phyloP scores from a whole-genome alignment of 495 filamentous ascomycete species.

The Penicillium roqueforti region DNA sequence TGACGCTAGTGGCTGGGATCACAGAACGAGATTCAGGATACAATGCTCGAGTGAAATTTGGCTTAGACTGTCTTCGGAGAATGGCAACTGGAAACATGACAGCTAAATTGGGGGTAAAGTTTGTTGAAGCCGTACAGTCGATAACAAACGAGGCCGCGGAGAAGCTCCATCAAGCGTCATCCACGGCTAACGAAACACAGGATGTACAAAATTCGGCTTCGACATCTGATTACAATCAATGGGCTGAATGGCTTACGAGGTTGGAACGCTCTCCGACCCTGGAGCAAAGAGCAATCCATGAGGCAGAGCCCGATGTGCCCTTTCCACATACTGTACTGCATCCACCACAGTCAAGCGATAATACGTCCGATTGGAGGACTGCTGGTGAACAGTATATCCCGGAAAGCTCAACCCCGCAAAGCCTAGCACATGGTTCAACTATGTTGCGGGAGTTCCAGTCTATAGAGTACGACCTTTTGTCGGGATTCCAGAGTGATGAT shows the following conservation, averaged over 20 bases:
- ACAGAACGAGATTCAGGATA: constrained; percentile 23
- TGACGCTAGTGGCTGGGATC: constrained; percentile 25
- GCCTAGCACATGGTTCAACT: background rate
- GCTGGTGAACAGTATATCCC: background rate
- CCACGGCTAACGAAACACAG: background rate
- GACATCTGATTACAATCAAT: constrained; percentile 11
- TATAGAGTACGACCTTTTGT: constrained; percentile 1
- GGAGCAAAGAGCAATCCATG: background rate
- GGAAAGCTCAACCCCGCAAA: background rate
- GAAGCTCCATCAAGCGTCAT: constrained; percentile 6
- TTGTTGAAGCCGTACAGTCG: constrained; percentile 23
- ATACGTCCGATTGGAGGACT: background rate
- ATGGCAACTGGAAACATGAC: constrained; percentile 26
- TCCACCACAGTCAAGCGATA: background rate
- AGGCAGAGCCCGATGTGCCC: background rate
- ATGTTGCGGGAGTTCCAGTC: background rate
- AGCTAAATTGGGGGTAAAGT: constrained; percentile 22
- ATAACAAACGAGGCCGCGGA: constrained; percentile 23
- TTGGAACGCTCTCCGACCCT: background rate
- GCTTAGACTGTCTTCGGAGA: constrained; percentile 17
- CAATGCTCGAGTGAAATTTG: constrained; percentile 16
- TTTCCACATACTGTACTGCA: background rate
- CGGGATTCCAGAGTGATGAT: constrained; percentile 16
- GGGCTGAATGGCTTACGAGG: constrained; percentile 13
- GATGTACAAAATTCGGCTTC: background rate